These are phyloP conservation scores for Hortaea sp. DNA, from an alignment of 2,329 filamentous ascomycete species.

Conservation along the genomic window DNA sequence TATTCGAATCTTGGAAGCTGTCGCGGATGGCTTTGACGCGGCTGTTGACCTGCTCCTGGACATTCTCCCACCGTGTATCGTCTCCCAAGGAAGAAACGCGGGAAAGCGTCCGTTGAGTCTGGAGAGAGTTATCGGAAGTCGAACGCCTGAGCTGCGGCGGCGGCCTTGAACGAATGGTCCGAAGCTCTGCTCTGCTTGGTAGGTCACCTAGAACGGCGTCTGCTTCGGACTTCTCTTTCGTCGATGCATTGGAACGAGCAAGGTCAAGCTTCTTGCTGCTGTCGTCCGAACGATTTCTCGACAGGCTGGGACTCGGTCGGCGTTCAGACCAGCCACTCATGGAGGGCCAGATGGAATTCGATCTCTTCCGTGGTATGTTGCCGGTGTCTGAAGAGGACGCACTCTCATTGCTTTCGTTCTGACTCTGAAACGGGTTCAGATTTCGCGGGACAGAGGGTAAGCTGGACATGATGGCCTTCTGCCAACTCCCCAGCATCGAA, in stretches of 20 bases:
- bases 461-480: constrained; percentile 19
- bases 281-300: constrained; percentile 5
- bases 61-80: constrained; percentile 67
- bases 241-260: constrained; percentile 2
- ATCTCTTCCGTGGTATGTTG: too few relatives aligned
- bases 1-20: constrained; percentile 72
- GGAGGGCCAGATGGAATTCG: background rate
- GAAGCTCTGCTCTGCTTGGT: constrained; percentile 10
- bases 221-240: constrained; percentile 9
- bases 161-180: constrained; percentile 10
- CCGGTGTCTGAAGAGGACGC: too few relatives aligned
- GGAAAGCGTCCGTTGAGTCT: constrained; percentile 63
- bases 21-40: constrained; percentile 84
- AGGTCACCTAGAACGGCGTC: constrained; percentile 12
- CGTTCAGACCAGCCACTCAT: background rate
- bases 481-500: constrained; percentile 10
- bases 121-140: constrained; percentile 67
- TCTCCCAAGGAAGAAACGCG: constrained; percentile 76
- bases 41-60: constrained; percentile 78
- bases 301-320: background rate
- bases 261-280: constrained; percentile 1
- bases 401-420: background rate
- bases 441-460: constrained; percentile 21
- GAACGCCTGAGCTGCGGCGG: constrained; percentile 43
- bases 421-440: constrained; percentile 5